A percentile compares a stretch with the other conserved stretches of the same genome.
phyloP scores from a whole-genome alignment of 257 asterid species.

The Asclepias syriaca region DNA sequence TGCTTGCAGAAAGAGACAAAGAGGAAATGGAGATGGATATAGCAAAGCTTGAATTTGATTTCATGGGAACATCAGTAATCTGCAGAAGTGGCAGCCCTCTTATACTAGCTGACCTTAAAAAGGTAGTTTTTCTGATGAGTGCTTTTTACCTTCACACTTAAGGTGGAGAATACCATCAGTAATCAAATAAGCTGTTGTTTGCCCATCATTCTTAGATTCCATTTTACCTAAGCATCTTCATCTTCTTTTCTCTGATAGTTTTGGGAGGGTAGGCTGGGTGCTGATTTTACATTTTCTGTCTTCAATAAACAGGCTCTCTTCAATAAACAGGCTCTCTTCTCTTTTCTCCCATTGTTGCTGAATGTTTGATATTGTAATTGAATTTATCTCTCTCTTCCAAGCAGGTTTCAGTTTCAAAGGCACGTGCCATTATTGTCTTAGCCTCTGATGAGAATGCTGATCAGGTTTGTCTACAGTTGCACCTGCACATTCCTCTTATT shows the following conservation, averaged over 20 bases:
- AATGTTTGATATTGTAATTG: slow-evolving; percentile 6
- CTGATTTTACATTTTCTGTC: background rate
- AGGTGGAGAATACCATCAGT: background rate
- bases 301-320: background rate
- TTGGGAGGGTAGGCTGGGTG: background rate
- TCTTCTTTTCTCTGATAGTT: background rate
- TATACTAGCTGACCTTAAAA: slow-evolving; percentile 92
- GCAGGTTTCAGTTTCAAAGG: slow-evolving; percentile 96
- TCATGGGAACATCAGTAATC: slow-evolving; percentile 94
- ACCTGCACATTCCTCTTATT: slow-evolving; percentile 7
- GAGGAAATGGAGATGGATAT: slow-evolving; percentile 98
- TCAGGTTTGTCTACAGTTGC: slow-evolving; percentile 46
- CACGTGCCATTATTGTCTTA: slow-evolving; percentile 88
- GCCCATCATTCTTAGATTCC: background rate
- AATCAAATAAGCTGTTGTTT: background rate
- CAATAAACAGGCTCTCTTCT: background rate
- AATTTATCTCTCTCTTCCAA: slow-evolving; percentile 17
- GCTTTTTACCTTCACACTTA: background rate
- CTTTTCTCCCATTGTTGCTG: slow-evolving; percentile 6
- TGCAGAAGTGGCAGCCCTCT: slow-evolving; percentile 98
- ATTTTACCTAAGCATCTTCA: background rate
- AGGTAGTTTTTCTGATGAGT: slow-evolving; percentile 34
- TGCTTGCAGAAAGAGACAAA: slow-evolving; percentile 98
- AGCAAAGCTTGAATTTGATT: slow-evolving; percentile 82
- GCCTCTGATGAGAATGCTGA: slow-evolving; percentile 99